Evolutionary conservation across 2,329 filamentous ascomycete species (phyloP), one percentile per base, ranked within the genome.

Genomic region (Botryosphaeria dothidea): DNA sequence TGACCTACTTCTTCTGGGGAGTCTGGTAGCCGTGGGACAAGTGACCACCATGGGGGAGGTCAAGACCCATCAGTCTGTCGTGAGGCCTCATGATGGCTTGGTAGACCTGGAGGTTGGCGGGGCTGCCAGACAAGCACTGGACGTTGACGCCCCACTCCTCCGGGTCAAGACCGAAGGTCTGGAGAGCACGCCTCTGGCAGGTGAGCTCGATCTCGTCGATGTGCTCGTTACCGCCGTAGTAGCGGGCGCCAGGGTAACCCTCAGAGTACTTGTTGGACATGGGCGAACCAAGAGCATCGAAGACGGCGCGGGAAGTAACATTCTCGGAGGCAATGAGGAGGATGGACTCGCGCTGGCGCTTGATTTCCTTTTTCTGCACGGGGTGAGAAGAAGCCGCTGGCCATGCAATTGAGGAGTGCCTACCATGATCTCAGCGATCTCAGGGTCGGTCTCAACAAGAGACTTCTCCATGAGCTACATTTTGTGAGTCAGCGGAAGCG

Each of bases 11-110:
- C 85, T 91, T 92, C 76, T 90, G 88, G 34, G 95, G 92, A 36
- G 92, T 98, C 83, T 99, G 95, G 84, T 99, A 99, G 71, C 95
- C 95, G 84, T 99, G 95, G 79, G 90, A 93, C 82, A 97, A 85
- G 83, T 97, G 93, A 71, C 93, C 93, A 81, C 93, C 93, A 78
- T 97, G 93, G 69, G 93, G 93, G 64, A 97, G 88, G 78, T 97
- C 93, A 71, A 97, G 85, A 74, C 95, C 95, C 95, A 99, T 99
- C 71, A 99, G 85, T 75, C 95, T 90, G 71, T 97, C 95, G 81
- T 98, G 94, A 65, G 92, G 90, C 77, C 92, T 92, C 87, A 98
- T 96, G 76, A 99, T 88, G 72, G 95, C 95, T 84, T 97, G 93
- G 85, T 98, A 99, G 72, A 96, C 93, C 85, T 98, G 93, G 71